Evolutionary conservation across 106 monocot species (phyloP).

Genomic region (Posidonia australis): DNA sequence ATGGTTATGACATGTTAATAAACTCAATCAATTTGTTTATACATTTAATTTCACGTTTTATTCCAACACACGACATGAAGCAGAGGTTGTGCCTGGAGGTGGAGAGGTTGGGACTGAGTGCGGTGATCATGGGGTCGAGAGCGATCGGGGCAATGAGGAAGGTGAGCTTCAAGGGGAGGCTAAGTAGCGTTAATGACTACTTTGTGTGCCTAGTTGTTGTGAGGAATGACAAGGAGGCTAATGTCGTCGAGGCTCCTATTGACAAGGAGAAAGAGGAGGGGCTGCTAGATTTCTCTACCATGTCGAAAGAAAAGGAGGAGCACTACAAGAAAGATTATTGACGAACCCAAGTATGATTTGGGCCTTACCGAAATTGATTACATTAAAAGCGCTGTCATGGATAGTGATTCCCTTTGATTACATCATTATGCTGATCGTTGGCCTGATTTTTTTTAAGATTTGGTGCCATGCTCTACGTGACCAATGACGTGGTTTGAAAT

Average conservation of each 20-base stretch:
- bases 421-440: too few relatives aligned
- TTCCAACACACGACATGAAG: conserved; percentile 38
- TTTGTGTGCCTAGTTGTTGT: conserved; percentile 28
- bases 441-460: too few relatives aligned
- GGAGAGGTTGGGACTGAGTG: conserved; percentile 18
- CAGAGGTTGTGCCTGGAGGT: conserved; percentile 30
- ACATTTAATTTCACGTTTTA: too few relatives aligned
- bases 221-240: conserved; percentile 10
- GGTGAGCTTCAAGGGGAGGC: conserved; percentile 8
- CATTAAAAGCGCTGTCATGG: too few relatives aligned
- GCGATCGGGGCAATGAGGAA: conserved; percentile 17
- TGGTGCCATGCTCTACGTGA: too few relatives aligned
- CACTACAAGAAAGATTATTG: too few relatives aligned
- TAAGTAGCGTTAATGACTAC: conserved; percentile 26
- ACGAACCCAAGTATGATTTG: too few relatives aligned
- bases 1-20: too few relatives aligned
- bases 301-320: conserved; percentile 7
- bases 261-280: conserved; percentile 2
- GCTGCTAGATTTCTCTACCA: conserved; percentile 6
- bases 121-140: conserved; percentile 24
- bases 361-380: too few relatives aligned
- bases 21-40: too few relatives aligned
- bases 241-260: conserved; percentile 1
- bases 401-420: too few relatives aligned
- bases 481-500: too few relatives aligned